phyloP scores from a whole-genome alignment of 768 basidiomycete genomes.

The Mycena galopus region DNA sequence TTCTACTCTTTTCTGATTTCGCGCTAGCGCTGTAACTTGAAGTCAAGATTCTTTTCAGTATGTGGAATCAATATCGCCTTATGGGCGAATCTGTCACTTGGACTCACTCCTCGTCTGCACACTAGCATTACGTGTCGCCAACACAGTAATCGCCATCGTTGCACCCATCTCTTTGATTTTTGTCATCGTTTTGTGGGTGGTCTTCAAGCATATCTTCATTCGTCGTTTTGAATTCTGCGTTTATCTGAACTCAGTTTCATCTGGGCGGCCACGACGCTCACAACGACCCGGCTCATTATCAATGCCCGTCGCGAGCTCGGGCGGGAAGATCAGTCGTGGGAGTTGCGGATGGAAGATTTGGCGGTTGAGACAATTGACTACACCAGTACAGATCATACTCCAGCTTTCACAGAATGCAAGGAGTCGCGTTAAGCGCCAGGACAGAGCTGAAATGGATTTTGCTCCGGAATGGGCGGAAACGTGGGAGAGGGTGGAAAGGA shows the following conservation, averaged over 20 bases:
- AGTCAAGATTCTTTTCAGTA: neutral
- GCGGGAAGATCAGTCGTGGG: too few species aligned
- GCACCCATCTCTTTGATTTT: conserved; percentile 6
- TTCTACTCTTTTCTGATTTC: neutral
- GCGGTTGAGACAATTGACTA: too few species aligned
- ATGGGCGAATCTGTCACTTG: too few species aligned
- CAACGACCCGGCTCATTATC: conserved; percentile 20
- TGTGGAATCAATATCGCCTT: neutral
- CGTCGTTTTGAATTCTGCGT: neutral
- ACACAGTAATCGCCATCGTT: neutral
- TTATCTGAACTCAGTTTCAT: conserved; percentile 2
- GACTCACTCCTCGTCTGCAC: neutral
- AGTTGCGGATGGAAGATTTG: too few species aligned
- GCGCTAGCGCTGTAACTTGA: neutral
- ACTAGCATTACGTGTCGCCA: conserved; percentile 4
- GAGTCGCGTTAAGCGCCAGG: too few species aligned
- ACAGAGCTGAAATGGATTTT: too few species aligned
- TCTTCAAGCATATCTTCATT: neutral
- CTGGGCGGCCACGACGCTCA: conserved; percentile 11
- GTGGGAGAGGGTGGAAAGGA: too few species aligned
- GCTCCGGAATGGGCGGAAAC: too few species aligned
- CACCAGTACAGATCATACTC: too few species aligned
- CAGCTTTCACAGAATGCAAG: too few species aligned
- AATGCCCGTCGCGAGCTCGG: conserved; percentile 5
- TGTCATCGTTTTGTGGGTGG: neutral